Conservation (phyloP, 2,329 filamentous ascomycete genomes). For the Tolypocladium ovalisporum region DNA sequence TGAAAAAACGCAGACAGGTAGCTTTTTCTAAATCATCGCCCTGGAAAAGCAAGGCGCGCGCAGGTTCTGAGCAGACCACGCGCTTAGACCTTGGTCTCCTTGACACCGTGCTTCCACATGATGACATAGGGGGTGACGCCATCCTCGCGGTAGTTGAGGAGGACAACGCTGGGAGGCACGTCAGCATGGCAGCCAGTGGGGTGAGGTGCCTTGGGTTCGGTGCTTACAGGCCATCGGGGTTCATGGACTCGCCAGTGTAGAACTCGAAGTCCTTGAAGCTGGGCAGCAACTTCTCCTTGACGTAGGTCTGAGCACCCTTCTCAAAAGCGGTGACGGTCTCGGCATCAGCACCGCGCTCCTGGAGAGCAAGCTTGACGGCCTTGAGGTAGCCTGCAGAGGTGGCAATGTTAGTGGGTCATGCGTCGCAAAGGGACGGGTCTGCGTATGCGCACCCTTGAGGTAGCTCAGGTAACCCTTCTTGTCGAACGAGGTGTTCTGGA, state of each 20-base stretch:
- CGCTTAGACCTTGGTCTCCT: slow-evolving; percentile 79
- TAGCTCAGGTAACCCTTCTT: slow-evolving; percentile 79
- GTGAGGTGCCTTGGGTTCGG: neutral
- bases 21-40: slow-evolving; percentile 3
- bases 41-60: slow-evolving; percentile 2
- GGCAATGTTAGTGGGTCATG: slow-evolving; percentile 2
- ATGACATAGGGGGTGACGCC: slow-evolving; percentile 82
- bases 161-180: slow-evolving; percentile 52
- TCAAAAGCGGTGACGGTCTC: slow-evolving; percentile 71
- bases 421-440: neutral
- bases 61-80: neutral
- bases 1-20: slow-evolving; percentile 1
- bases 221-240: slow-evolving; percentile 84
- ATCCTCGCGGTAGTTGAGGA: slow-evolving; percentile 97
- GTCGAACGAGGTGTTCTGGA: slow-evolving; percentile 67
- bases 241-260: slow-evolving; percentile 84
- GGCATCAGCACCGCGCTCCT: slow-evolving; percentile 48
- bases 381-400: slow-evolving; percentile 70
- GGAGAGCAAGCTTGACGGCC: slow-evolving; percentile 62
- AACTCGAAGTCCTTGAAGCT: slow-evolving; percentile 98
- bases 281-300: slow-evolving; percentile 69
- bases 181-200: slow-evolving; percentile 1
- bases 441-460: slow-evolving; percentile 60
- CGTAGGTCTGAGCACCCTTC: slow-evolving; percentile 58
- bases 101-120: slow-evolving; percentile 91